Evolutionary conservation across 257 asterid species (phyloP).

Genomic region (Salvia hispanica): DNA sequence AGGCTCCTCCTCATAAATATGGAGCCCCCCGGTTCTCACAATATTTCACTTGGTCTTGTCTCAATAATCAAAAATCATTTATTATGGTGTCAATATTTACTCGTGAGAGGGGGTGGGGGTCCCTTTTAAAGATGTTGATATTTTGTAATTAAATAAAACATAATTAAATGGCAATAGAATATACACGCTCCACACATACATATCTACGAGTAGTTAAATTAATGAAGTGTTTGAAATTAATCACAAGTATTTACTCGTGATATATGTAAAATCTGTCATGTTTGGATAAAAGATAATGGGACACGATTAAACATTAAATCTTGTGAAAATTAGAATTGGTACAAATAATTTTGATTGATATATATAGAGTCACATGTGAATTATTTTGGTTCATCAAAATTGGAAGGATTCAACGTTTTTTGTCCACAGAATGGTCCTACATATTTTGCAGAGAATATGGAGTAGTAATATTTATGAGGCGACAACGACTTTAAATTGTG

Average conservation of each 20-base stretch:
- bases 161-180: too few relatives aligned
- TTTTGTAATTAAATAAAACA: too few relatives aligned
- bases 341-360: slow-evolving; percentile 10
- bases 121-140: slow-evolving; percentile 34
- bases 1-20: slow-evolving; percentile 32
- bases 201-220: neutral
- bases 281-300: neutral
- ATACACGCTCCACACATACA: neutral
- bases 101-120: slow-evolving; percentile 40
- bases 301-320: neutral
- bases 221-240: too few relatives aligned
- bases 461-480: slow-evolving; percentile 23
- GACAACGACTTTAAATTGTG: slow-evolving; percentile 20
- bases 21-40: slow-evolving; percentile 11
- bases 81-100: slow-evolving; percentile 32
- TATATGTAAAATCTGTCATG: too few relatives aligned
- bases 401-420: slow-evolving; percentile 33
- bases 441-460: slow-evolving; percentile 31
- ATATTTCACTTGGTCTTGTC: slow-evolving; percentile 8
- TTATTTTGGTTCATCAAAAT: slow-evolving; percentile 26
- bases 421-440: slow-evolving; percentile 40
- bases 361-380: slow-evolving; percentile 30
- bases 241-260: too few relatives aligned
- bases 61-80: slow-evolving; percentile 35
- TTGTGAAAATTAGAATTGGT: neutral